phyloP scores from a whole-genome alignment of 2,329 filamentous ascomycete species.

The Grosmannia serpens region DNA sequence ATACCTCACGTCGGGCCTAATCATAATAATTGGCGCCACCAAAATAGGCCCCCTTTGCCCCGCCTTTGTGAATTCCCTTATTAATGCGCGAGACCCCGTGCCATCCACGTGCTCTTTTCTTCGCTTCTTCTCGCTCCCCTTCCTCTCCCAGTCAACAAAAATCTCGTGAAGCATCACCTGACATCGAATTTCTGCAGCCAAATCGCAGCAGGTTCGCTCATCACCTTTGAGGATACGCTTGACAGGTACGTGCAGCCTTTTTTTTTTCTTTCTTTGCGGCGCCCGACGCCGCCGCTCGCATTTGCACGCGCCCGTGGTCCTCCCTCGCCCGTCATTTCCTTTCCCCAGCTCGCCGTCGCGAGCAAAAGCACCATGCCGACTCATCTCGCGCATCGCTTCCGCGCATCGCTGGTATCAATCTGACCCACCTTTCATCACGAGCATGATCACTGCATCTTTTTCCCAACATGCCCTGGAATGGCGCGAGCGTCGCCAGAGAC shows the following conservation, averaged over 20 bases:
- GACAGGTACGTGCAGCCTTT: conserved; percentile 1
- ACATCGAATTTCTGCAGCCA: conserved; percentile 14
- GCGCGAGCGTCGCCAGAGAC: background rate
- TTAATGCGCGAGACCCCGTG: conserved; percentile 14
- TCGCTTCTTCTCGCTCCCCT: conserved; percentile 1
- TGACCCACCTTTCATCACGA: background rate
- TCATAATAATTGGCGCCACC: background rate
- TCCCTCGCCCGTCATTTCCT: background rate
- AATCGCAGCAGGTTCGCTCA: conserved; percentile 1
- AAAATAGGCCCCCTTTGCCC: background rate
- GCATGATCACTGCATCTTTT: background rate
- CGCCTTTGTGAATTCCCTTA: conserved; percentile 6
- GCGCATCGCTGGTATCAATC: background rate
- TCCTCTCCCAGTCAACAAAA: conserved; percentile 1
- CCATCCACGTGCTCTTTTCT: conserved; percentile 12
- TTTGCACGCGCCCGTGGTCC: background rate
- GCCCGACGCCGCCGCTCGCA: background rate
- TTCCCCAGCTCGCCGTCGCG: background rate
- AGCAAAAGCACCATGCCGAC: background rate
- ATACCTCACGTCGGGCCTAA: background rate
- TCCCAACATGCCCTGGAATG: background rate
- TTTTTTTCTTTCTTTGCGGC: background rate
- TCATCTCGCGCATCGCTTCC: conserved; percentile 8
- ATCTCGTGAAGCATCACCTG: conserved; percentile 17
- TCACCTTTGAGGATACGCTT: background rate